Conservation (phyloP, 116 monocot genomes). For the Phalaenopsis hybrid region DNA sequence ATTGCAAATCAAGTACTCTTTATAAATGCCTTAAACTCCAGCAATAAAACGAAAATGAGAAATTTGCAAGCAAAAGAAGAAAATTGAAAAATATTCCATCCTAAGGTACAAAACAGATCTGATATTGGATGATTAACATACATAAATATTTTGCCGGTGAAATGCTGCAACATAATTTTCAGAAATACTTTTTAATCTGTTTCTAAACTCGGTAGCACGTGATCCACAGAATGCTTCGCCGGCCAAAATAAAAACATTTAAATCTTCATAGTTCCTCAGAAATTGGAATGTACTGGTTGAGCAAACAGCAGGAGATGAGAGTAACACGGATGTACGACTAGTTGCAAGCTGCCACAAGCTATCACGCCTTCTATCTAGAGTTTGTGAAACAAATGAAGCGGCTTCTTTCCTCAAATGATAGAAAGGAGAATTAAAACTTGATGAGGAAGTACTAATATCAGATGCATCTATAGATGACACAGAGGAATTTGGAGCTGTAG, state of each 20-base stretch:
- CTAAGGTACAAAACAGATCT: neutral
- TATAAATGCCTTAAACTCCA: neutral
- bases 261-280: conserved; percentile 81
- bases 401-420: conserved; percentile 82
- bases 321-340: conserved; percentile 90
- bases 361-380: conserved; percentile 71
- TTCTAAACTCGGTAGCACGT: conserved; percentile 67
- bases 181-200: conserved; percentile 66
- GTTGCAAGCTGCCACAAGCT: conserved; percentile 93
- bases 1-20: neutral
- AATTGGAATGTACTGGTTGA: conserved; percentile 93
- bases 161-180: conserved; percentile 67
- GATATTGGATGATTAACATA: conserved; percentile 31
- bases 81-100: neutral
- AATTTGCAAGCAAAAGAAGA: conserved; percentile 3
- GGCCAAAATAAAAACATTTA: conserved; percentile 79
- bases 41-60: neutral
- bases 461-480: conserved; percentile 24
- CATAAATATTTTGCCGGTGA: conserved; percentile 91
- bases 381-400: conserved; percentile 58
- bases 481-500: conserved; percentile 13
- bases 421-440: conserved; percentile 55
- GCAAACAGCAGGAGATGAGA: conserved; percentile 73
- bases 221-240: conserved; percentile 92
- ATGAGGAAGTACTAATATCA: conserved; percentile 22